Conservation (phyloP, 2,329 filamentous ascomycete species). For the Talaromyces sp. region DNA sequence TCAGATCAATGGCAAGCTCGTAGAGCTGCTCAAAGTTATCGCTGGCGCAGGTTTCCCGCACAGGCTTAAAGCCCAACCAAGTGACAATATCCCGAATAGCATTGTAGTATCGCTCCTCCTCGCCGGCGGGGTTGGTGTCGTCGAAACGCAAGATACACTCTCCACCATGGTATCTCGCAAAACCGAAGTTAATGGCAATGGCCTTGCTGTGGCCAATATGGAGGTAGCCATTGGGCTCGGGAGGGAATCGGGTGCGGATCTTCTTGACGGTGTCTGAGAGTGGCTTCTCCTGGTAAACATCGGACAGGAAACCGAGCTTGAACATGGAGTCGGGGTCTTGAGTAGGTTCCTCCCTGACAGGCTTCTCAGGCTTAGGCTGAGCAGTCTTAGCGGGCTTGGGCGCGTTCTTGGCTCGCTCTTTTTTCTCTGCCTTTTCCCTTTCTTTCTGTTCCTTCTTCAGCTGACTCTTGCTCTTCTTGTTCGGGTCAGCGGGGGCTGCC, state of each 20-base stretch:
- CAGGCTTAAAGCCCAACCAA: slow-evolving; percentile 82
- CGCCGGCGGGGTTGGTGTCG: slow-evolving; percentile 92
- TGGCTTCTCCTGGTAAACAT: slow-evolving; percentile 71
- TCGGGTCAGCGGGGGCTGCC: slow-evolving; percentile 6
- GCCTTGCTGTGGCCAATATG: slow-evolving; percentile 95
- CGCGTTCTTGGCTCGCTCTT: slow-evolving; percentile 32
- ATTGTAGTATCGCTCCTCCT: slow-evolving; percentile 85
- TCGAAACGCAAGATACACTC: slow-evolving; percentile 80
- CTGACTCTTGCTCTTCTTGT: slow-evolving; percentile 46
- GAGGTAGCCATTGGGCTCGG: slow-evolving; percentile 89
- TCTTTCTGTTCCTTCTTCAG: slow-evolving; percentile 44
- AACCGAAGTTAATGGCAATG: slow-evolving; percentile 95
- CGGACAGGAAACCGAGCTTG: slow-evolving; percentile 74
- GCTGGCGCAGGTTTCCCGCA: slow-evolving; percentile 79
- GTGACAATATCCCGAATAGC: slow-evolving; percentile 85
- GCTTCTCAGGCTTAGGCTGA: slow-evolving; percentile 43
- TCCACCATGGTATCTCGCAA: slow-evolving; percentile 81
- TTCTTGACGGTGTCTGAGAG: slow-evolving; percentile 34
- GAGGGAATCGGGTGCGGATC: slow-evolving; percentile 72
- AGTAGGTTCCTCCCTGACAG: slow-evolving; percentile 34
- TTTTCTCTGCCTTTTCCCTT: slow-evolving; percentile 37
- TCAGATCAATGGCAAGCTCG: slow-evolving; percentile 83
- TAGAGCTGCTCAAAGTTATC: slow-evolving; percentile 91
- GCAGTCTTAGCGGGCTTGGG: slow-evolving; percentile 53
- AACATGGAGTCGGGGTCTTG: slow-evolving; percentile 68